Percentiles rank a stretch among this genome's conserved stretches.
Conservation (phyloP, 352 stramenopile species). For the Plasmopara viticola region DNA sequence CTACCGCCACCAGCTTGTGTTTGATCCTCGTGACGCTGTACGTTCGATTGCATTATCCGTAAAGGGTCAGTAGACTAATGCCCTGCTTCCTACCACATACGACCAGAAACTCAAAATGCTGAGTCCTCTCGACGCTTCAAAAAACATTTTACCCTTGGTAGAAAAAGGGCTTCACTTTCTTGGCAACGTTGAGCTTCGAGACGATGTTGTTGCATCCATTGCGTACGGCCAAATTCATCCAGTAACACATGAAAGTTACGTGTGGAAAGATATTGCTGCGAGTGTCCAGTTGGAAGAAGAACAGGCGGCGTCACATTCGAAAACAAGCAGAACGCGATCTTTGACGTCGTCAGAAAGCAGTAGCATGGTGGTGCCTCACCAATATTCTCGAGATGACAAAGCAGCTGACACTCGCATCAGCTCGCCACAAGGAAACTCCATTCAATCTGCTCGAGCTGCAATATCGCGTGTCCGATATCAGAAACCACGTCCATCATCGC, state of each 20-base stretch:
- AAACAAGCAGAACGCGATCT: constrained; percentile 25
- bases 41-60: constrained; percentile 4
- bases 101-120: constrained; percentile 74
- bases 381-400: constrained; percentile 4
- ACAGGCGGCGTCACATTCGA: constrained; percentile 3
- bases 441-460: background rate
- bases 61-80: constrained; percentile 8
- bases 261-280: constrained; percentile 45
- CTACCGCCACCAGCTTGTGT: constrained; percentile 86
- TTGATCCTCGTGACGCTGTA: constrained; percentile 67
- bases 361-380: constrained; percentile 7
- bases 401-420: constrained; percentile 4
- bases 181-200: constrained; percentile 53
- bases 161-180: constrained; percentile 59
- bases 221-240: constrained; percentile 57
- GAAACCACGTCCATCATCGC: constrained; percentile 33
- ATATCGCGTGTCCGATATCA: constrained; percentile 19
- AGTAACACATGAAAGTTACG: constrained; percentile 64
- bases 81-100: constrained; percentile 2
- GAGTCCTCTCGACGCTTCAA: constrained; percentile 52
- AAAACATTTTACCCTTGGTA: constrained; percentile 44
- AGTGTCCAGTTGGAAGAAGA: constrained; percentile 16
- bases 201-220: constrained; percentile 50
- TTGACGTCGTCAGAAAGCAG: constrained; percentile 59
- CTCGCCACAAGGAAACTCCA: constrained; percentile 16